phyloP scores from a whole-genome alignment of 139 green algal genomes.

The Pleodorina starrii region DNA sequence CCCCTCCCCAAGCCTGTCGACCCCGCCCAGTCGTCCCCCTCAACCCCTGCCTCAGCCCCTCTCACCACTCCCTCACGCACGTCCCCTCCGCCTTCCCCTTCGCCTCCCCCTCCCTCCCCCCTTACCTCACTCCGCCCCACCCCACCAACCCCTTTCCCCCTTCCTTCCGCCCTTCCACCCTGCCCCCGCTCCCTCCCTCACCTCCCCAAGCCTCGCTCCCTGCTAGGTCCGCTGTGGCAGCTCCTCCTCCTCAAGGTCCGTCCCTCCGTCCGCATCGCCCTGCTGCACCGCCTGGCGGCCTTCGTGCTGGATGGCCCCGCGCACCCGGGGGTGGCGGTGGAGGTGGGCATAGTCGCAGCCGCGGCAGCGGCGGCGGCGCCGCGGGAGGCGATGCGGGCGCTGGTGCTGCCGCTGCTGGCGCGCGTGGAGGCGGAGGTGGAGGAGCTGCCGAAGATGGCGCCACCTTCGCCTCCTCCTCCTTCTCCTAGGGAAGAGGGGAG shows the following conservation, averaged over 20 bases:
- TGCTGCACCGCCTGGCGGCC: constrained; percentile 68
- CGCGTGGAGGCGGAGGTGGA: constrained; percentile 52
- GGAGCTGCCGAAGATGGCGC: constrained; percentile 34
- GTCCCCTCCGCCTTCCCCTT: no score
- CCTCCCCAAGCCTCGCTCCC: constrained; percentile 10
- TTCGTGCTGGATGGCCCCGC: constrained; percentile 73
- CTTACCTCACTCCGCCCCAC: no score
- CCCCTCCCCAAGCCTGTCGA: no score
- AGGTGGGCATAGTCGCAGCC: background rate
- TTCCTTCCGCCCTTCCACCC: background rate
- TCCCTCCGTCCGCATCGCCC: constrained; percentile 53
- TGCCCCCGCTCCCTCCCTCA: no score
- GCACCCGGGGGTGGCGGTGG: constrained; percentile 48
- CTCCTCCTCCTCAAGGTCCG: constrained; percentile 63
- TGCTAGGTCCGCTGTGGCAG: constrained; percentile 47
- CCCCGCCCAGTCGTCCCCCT: no score
- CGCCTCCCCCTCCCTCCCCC: no score
- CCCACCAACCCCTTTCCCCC: background rate
- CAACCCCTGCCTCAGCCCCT: no score
- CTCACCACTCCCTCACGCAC: no score
- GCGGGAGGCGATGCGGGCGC: background rate
- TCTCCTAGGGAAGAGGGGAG: no score
- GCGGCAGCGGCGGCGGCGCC: background rate
- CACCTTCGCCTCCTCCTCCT: no score
- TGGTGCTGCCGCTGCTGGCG: constrained; percentile 45